Conservation (phyloP, 2,329 filamentous ascomycete species). For the Ophiostoma populinum region DNA sequence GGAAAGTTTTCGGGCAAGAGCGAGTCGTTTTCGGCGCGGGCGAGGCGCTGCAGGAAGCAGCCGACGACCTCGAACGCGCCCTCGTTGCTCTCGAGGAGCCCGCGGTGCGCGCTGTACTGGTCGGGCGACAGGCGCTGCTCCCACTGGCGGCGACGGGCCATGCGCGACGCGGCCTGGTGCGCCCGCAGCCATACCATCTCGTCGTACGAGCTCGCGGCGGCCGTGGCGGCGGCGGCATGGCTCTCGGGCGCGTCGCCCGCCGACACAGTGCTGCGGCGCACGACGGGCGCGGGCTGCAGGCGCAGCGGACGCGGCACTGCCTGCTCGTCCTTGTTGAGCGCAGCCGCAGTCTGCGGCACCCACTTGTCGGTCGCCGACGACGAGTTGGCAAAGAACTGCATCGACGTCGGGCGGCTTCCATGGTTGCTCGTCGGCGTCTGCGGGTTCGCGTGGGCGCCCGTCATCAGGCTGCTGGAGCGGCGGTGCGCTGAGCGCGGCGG, state of each 20-base stretch:
- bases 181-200: slow-evolving; percentile 3
- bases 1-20: slow-evolving; percentile 5
- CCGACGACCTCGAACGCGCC: slow-evolving; percentile 7
- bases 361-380: background rate
- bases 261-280: too few species aligned
- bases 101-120: background rate
- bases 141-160: slow-evolving; percentile 6
- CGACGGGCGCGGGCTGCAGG: slow-evolving; percentile 6
- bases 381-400: slow-evolving; percentile 1
- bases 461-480: background rate
- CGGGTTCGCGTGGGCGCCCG: background rate
- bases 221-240: background rate
- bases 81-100: slow-evolving; percentile 6
- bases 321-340: background rate
- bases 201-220: background rate
- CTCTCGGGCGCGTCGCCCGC: too few species aligned
- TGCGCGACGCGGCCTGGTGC: slow-evolving; percentile 6
- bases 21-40: slow-evolving; percentile 9
- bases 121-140: background rate
- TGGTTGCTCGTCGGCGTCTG: slow-evolving; percentile 5
- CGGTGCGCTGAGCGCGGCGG: background rate
- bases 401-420: slow-evolving; percentile 2
- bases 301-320: slow-evolving; percentile 5
- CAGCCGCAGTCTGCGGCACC: background rate
- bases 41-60: slow-evolving; percentile 8